Evolutionary conservation across 169 alveolate genomes (phyloP), one percentile per base, ranked within the genome.

Genomic region (Plasmodium vinckei): DNA sequence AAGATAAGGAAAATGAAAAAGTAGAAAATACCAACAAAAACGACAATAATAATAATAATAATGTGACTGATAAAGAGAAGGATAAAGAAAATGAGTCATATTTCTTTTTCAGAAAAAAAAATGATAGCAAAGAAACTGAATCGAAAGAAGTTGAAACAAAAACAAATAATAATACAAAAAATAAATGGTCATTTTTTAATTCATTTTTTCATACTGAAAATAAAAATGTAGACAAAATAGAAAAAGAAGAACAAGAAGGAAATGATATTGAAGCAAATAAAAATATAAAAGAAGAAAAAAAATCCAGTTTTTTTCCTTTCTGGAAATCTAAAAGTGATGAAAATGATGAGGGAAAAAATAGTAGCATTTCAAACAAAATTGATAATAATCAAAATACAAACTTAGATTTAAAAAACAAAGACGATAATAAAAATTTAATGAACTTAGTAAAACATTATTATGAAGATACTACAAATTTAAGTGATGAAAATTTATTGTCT

Each of bases 391-490:
- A 47, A 10, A 39, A 75, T 19, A 53, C 10, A 5, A 17, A 42
- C 10, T 15, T 15, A 5, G n/a, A 9, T 68, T 33, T 21, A 44
- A n/a, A 19, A 15, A 57, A 19, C 13, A 33, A 9, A 25, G 82
- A 70, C 0, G 49, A 53, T n/a, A 15, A 61, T 15, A 27, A 19
- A n/a, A 23, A 5, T 39, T 42, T 46, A 19, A 44, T 75, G 19
- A 39, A 75, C 9, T 9, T 46, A 5, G 15, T 75, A 39, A 75
- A 61, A 46, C 46, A 63, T 19, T 47, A 61, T 9, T 75, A 75
- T 33, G 51, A 75, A 2, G 63, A 21, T 6, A 75, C 44, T 49
- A 44, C 25, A 47, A 53, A 27, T 56, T 72, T 39, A n/a, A 53
- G 51, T 46, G 73, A 75, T 23, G 59, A 23, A 59, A 61, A 75